Conservation (phyloP, 495 filamentous ascomycete genomes). For the Penicillium roqueforti region DNA sequence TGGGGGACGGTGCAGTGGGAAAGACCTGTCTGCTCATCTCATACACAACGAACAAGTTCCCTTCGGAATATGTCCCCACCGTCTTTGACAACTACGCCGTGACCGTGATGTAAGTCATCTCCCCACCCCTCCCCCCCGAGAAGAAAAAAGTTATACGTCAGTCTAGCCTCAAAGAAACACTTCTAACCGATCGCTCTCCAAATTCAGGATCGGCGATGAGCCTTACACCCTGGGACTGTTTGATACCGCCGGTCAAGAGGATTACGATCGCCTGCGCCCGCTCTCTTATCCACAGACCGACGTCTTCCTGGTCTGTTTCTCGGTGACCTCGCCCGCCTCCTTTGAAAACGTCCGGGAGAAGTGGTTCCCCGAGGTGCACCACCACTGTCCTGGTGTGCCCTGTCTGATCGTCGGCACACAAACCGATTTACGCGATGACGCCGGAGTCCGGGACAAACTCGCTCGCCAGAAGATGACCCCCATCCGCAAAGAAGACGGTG, state of each 20-base stretch:
- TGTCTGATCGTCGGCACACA: constrained; percentile 98
- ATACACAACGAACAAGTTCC: constrained; percentile 99
- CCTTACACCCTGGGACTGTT: constrained; percentile 96
- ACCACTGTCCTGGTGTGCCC: constrained; percentile 96
- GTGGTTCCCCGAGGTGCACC: constrained; percentile 97
- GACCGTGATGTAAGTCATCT: constrained; percentile 85
- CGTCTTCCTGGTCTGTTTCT: constrained; percentile 98
- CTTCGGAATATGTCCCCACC: constrained; percentile 98
- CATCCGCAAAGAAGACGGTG: constrained; percentile 86
- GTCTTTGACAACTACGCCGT: constrained; percentile 99
- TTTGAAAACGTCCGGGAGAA: constrained; percentile 99
- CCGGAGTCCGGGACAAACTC: constrained; percentile 84
- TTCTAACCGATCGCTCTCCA: constrained; percentile 19
- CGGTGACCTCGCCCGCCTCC: constrained; percentile 95
- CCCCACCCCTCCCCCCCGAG: neutral
- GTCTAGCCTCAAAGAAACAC: neutral
- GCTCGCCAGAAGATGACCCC: constrained; percentile 92
- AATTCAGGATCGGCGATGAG: constrained; percentile 91
- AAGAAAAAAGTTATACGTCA: constrained; percentile 6
- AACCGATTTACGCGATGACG: constrained; percentile 90
- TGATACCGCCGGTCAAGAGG: constrained; percentile 98
- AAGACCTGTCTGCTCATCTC: constrained; percentile 98
- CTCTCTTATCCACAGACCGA: constrained; percentile 98
- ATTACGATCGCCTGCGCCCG: constrained; percentile 95
- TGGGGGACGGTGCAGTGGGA: constrained; percentile 97